Evolutionary conservation across 495 filamentous ascomycete species (phyloP).

Genomic region (Penicillium manginii): DNA sequence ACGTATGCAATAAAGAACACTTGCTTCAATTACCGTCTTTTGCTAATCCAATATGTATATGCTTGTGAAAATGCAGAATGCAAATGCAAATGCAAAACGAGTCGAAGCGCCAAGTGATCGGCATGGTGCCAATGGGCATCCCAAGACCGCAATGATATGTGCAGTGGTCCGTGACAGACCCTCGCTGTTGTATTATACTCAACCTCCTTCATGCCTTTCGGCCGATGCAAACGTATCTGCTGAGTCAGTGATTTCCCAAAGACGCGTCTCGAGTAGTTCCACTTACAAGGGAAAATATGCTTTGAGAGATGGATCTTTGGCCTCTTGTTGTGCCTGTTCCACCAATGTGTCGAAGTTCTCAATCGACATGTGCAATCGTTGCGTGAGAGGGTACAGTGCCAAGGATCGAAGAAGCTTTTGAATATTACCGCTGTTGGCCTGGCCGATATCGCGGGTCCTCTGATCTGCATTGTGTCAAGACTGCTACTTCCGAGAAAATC

Average conservation of each 20-base stretch:
- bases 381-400: conserved; percentile 65
- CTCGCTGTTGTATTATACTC: neutral
- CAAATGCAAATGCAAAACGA: conserved; percentile 1
- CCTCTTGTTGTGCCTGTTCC: conserved; percentile 67
- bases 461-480: conserved; percentile 47
- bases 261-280: neutral
- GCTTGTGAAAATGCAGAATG: conserved; percentile 19
- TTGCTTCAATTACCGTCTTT: conserved; percentile 29
- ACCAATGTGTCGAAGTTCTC: conserved; percentile 67
- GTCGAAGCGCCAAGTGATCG: neutral
- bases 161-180: neutral
- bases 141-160: neutral
- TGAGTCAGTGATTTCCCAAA: neutral
- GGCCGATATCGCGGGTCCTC: conserved; percentile 65
- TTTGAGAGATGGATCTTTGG: conserved; percentile 65
- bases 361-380: conserved; percentile 60
- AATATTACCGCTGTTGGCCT: conserved; percentile 62
- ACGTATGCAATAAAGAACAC: conserved; percentile 12
- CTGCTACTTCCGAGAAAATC: neutral
- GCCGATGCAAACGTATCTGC: conserved; percentile 62
- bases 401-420: conserved; percentile 63
- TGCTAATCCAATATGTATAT: conserved; percentile 24
- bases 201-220: conserved; percentile 39
- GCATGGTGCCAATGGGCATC: neutral
- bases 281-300: conserved; percentile 79